phyloP scores from a whole-genome alignment of 805 yeast genomes.

The Ogataea philodendri region DNA sequence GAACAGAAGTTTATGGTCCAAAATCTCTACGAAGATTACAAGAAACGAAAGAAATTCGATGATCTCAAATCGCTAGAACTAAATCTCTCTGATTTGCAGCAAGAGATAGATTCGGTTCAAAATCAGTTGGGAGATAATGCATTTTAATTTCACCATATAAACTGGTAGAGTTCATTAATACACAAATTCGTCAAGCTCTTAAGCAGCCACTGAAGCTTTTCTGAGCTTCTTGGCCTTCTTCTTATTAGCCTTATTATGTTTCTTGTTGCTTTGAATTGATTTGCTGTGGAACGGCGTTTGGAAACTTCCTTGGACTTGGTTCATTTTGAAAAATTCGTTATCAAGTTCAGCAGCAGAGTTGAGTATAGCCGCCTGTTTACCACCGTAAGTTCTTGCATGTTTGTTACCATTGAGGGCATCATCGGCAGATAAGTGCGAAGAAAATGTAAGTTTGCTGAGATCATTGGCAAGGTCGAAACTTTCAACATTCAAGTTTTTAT shows the following conservation, averaged over 20 bases:
- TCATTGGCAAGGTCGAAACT: conserved; percentile 67
- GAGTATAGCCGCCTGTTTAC: conserved; percentile 74
- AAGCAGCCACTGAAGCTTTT: conserved; percentile 16
- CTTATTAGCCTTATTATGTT: conserved; percentile 57
- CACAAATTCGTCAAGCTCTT: too few relatives aligned
- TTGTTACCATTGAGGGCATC: conserved; percentile 42
- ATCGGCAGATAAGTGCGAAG: conserved; percentile 65
- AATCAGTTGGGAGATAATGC: conserved; percentile 54
- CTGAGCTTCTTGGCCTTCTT: conserved; percentile 20
- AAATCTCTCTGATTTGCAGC: conserved; percentile 56
- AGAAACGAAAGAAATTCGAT: conserved; percentile 70
- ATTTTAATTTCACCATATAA: conserved; percentile 11
- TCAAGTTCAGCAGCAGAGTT: conserved; percentile 84
- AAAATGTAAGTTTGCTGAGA: conserved; percentile 69
- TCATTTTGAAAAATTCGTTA: conserved; percentile 77
- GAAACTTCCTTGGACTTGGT: conserved; percentile 58
- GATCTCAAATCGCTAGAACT: conserved; percentile 60
- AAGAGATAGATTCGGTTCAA: conserved; percentile 47
- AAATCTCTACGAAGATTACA: conserved; percentile 59
- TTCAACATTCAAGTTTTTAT: conserved; percentile 49
- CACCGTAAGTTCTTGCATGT: conserved; percentile 60
- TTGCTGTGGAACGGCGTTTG: conserved; percentile 71
- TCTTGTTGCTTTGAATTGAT: conserved; percentile 67
- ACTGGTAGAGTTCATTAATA: neutral
- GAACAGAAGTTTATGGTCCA: conserved; percentile 79